These are phyloP conservation scores for Ceratocystis lukuohia DNA, from an alignment of 2,329 filamentous ascomycete species.

Conservation along the genomic window DNA sequence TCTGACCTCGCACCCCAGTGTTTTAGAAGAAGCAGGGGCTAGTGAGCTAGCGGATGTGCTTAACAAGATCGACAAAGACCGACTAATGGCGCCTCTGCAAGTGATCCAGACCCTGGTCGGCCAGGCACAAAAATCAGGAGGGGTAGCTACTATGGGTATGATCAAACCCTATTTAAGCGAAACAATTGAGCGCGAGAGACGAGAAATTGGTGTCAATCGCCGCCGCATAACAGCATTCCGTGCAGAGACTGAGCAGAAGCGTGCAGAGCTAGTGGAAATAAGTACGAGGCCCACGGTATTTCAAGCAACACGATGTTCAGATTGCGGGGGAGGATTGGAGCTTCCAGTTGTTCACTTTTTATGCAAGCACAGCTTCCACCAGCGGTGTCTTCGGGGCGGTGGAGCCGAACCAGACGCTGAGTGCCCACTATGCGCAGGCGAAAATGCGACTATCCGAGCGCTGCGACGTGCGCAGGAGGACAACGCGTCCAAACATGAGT, in stretches of 20 bases:
- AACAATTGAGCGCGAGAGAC: slow-evolving; percentile 77
- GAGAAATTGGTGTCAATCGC: slow-evolving; percentile 69
- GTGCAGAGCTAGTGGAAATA: slow-evolving; percentile 64
- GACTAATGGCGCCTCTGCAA: slow-evolving; percentile 88
- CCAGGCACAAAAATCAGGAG: slow-evolving; percentile 30
- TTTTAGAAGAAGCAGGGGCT: slow-evolving; percentile 70
- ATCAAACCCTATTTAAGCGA: slow-evolving; percentile 83
- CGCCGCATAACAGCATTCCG: slow-evolving; percentile 73
- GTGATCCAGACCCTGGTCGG: slow-evolving; percentile 82
- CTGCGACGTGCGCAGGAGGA: slow-evolving; percentile 79
- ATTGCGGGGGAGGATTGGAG: slow-evolving; percentile 66
- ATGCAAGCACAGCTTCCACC: slow-evolving; percentile 94
- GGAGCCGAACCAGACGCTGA: slow-evolving; percentile 48
- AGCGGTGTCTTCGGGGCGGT: slow-evolving; percentile 56
- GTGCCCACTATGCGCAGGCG: slow-evolving; percentile 71
- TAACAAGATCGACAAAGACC: slow-evolving; percentile 74
- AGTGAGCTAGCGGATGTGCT: slow-evolving; percentile 72
- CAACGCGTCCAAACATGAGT: slow-evolving; percentile 70
- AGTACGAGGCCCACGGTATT: slow-evolving; percentile 73
- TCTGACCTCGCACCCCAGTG: slow-evolving; percentile 69
- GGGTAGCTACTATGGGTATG: slow-evolving; percentile 92
- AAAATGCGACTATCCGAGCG: slow-evolving; percentile 78
- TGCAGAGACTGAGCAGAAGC: slow-evolving; percentile 66
- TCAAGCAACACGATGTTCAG: slow-evolving; percentile 75
- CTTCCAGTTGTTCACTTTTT: slow-evolving; percentile 89